Evolutionary conservation across 441 rosid genomes (phyloP), one percentile per base, ranked within the genome.

Genomic region (Populus hybrid): DNA sequence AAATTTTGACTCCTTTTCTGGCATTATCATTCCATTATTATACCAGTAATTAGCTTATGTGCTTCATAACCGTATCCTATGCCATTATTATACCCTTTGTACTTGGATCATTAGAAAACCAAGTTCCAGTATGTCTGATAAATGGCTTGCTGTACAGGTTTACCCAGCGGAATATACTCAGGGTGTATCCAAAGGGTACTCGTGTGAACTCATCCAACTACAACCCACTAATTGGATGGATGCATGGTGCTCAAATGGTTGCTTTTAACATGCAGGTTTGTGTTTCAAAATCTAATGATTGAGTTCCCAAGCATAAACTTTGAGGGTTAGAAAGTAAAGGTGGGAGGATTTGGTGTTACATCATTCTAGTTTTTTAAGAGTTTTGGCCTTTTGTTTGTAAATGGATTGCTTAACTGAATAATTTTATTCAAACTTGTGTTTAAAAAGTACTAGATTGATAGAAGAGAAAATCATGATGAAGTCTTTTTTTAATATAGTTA

Each of bases 191-290:
- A 0, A 95, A 91, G 85, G 97, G 98, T 65, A 86, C 78, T 26
- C 91, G 99, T 4, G 78, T 95, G 57, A 81, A 90, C 84, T 95
- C 99, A 61, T 93, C 99, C 57, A 95, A 95, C 77, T 95, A 92
- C 86, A 92, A 91, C 74, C 99, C 99, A 2, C 78, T 93, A 0
- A 84, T 90, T 63, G 99, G 90, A 1, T 95, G 99, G 98, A 91
- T 89, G 85, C 99, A 90, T 82, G 99, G 98, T 63, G 98, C 98
- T 85, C 99, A 95, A 85, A 95, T 95, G 99, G 99, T 95, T 74
- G 99, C 99, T 70, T 93, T 93, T 73, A 95, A 95, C 79, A 95
- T 95, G 99, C 99, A 95, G 99, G 99, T 95, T 70, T 67, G 70
- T 38, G 26, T 67, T 71, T 70, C 74, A 23, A 70, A 69, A 57